Base-by-base conservation (phyloP, 805 yeast genomes). In the Metschnikowia orientalis region DNA sequence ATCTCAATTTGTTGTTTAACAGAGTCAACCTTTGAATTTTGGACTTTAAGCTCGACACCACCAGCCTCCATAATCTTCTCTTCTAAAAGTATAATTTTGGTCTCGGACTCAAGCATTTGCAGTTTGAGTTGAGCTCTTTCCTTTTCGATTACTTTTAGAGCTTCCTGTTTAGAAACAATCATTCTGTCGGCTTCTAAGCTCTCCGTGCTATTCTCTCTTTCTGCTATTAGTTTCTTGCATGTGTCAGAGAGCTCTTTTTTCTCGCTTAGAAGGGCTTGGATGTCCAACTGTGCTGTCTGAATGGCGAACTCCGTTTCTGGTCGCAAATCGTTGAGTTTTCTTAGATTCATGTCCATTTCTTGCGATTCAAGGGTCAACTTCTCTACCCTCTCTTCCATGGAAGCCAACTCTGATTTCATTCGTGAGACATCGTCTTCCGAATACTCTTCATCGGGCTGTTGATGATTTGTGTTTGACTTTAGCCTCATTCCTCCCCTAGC, bases 51-150 rank as follows among this genome's bases (percentile, higher is more conserved):
- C 41, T 78, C 78, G 6, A 84, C 80, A 40, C 99, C 99, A 34
- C 99, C 99, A 34, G 86, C 81, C 30, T 83, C 80, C 84, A 89
- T 77, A 23, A 92, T 86, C 50, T 79, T 72, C 36, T 80, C 84
- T 45, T 87, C 89, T 3, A 89, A 59, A 0, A 47, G 66, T 8
- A 69, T 66, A 24, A 92, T 82, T 37, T 73, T 66, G 5, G 56
- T 50, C 51, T 77, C 85, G 25, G 75, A 56, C 19, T 71, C 76
- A 17, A 63, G 57, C 44, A 88, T 76, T 44, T 75, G 75, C 2
- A 61, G 59, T 48, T 75, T 69, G 6, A 88, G 53, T 3, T 44
- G 47, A 1, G 45, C 42, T 28, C 47, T 50, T 10, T 48, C 51
- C 8, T 23, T 18, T 2, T 31, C 26, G 18, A 59, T 47, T 1